phyloP scores from a whole-genome alignment of 2,329 filamentous ascomycete species.

The Ceratocystis variospora region DNA sequence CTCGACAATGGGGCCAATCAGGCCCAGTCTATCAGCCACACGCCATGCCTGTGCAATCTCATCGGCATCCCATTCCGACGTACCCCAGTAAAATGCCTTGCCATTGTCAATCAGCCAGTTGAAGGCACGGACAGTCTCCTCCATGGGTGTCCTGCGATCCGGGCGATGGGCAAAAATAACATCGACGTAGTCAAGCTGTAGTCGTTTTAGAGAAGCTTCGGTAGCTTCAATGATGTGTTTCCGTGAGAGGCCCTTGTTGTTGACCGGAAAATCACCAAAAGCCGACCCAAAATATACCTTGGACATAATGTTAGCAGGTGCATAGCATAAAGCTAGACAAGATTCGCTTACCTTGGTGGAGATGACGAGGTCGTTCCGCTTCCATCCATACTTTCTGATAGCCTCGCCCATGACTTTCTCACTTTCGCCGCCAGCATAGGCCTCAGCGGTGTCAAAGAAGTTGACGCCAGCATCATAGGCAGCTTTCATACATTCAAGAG shows the following conservation, averaged over 20 bases:
- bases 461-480: constrained; percentile 48
- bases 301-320: background rate
- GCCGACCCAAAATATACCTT: constrained; percentile 47
- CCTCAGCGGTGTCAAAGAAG: constrained; percentile 49
- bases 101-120: constrained; percentile 55
- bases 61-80: constrained; percentile 52
- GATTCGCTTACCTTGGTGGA: constrained; percentile 36
- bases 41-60: constrained; percentile 52
- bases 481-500: constrained; percentile 45
- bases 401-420: constrained; percentile 50
- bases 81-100: constrained; percentile 59
- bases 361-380: constrained; percentile 47
- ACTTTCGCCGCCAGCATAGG: constrained; percentile 45
- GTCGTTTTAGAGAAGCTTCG: constrained; percentile 42
- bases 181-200: constrained; percentile 51
- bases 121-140: constrained; percentile 57
- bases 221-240: constrained; percentile 59
- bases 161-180: constrained; percentile 56
- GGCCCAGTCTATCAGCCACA: constrained; percentile 44
- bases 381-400: constrained; percentile 47
- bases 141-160: constrained; percentile 54
- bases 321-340: background rate
- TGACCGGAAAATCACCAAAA: constrained; percentile 48
- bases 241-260: constrained; percentile 52
- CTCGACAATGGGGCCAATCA: constrained; percentile 52